Evolutionary conservation across 1,284 basidiomycete species (phyloP).

Genomic region (Malassezia japonica): DNA sequence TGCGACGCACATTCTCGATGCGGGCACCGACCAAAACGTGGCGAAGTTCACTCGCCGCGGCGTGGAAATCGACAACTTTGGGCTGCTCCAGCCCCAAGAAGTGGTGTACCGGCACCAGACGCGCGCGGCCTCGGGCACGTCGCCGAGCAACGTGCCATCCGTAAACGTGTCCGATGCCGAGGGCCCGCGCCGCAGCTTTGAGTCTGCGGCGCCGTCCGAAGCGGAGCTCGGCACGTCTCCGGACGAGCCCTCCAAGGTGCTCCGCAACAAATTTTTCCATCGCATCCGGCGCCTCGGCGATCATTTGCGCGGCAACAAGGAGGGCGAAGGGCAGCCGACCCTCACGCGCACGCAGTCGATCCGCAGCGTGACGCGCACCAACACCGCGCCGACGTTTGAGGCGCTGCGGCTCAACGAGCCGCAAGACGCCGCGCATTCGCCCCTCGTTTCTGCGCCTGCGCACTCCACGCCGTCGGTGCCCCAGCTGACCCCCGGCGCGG

Average conservation of each 20-base stretch:
- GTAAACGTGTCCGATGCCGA: neutral
- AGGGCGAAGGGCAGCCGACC: neutral
- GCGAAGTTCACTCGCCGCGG: constrained; percentile 78
- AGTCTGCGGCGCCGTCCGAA: neutral
- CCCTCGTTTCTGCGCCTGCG: neutral
- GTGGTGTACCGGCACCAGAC: constrained; percentile 24
- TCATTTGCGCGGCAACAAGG: neutral
- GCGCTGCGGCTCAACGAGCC: neutral
- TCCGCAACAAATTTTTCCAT: neutral
- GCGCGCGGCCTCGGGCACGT: constrained; percentile 20
- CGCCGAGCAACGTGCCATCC: no score
- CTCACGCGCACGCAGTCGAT: neutral
- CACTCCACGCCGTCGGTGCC: neutral
- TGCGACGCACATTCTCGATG: constrained; percentile 79
- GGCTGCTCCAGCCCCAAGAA: constrained; percentile 45
- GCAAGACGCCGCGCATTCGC: neutral
- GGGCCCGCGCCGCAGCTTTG: neutral
- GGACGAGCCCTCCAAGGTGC: neutral
- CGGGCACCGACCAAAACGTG: constrained; percentile 86
- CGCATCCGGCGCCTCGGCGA: neutral
- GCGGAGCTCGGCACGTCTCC: neutral
- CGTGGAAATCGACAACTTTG: constrained; percentile 49
- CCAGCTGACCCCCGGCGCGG: constrained; percentile 2
- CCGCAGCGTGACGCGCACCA: neutral
- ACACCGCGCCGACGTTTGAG: neutral